Evolutionary conservation across 2,329 filamentous ascomycete genomes (phyloP), one percentile per base, ranked within the genome.

Genomic region (Aspergillus pseudotamarii): DNA sequence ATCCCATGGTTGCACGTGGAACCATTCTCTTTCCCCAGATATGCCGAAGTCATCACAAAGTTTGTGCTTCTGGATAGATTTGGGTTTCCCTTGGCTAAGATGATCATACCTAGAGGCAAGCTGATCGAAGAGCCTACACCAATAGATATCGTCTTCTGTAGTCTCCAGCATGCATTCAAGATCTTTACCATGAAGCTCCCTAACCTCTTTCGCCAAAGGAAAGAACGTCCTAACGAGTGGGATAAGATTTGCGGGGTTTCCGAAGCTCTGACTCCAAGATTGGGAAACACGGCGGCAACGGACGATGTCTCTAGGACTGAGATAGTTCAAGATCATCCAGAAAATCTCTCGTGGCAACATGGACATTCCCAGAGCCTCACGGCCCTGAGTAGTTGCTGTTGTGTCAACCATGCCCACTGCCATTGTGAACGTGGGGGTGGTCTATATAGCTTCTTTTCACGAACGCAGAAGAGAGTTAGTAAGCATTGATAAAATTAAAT

Each of bases 271-370:
- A 41, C 80, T 72, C 80, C 85, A 86, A 11, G 73, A 71, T 45
- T 75, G 80, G 21, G 81, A 87, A 41, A 89, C 83, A 26, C 80
- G 80, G 57, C 85, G 86, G 70, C 81, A 84, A 55, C 80, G 75
- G 19, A 88, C 71, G 58, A 82, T 75, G 65, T 88, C 85, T 21
- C 69, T 74, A 2, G 86, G 80, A 0, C 82, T 73, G 19, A 90
- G 78, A 66, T 83, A 72, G 2, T 70, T 76, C 41, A 85, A 63
- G 59, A 89, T 76, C 56, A 87, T 78, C 63, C 87, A 78, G 68
- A 89, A 88, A 54, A 89, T 72, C 58, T 88, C 85, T 68, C 82
- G 81, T n/a, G 87, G 86, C 45, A 89, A 77, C 57, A 69, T 69
- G 10, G 69, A 66, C 48, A 78, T 59, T 58, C 71, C 71, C 61